A percentile compares a stretch with the other conserved stretches of the same genome.
Conservation (phyloP, 2,329 filamentous ascomycete genomes). For the Thermoascus crustaceus region DNA sequence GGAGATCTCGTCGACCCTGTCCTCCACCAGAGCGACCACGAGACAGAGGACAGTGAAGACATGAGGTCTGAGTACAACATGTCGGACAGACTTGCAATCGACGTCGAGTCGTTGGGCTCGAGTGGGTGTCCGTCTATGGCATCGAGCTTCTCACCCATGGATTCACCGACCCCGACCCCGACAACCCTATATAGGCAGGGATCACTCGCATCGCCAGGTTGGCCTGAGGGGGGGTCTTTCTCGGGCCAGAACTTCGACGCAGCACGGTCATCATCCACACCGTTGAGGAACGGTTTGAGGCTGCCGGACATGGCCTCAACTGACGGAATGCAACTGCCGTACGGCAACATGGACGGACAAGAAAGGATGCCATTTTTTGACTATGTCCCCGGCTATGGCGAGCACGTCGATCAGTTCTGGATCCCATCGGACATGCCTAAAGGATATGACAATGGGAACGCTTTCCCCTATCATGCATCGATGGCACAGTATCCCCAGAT, state of each 20-base stretch:
- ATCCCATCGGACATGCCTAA: constrained; percentile 29
- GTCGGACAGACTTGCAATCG: constrained; percentile 30
- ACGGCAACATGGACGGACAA: constrained; percentile 24
- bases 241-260: constrained; percentile 23
- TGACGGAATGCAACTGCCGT: constrained; percentile 25
- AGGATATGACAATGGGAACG: constrained; percentile 22
- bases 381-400: constrained; percentile 30
- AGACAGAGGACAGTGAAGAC: constrained; percentile 24
- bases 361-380: constrained; percentile 28
- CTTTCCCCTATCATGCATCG: constrained; percentile 24
- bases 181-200: constrained; percentile 32
- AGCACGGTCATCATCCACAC: constrained; percentile 21
- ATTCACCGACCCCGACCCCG: constrained; percentile 32
- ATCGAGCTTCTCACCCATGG: constrained; percentile 33
- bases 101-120: constrained; percentile 31
- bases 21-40: constrained; percentile 17
- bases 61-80: constrained; percentile 32
- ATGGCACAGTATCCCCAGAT: constrained; percentile 30
- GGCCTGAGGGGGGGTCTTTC: constrained; percentile 25
- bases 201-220: constrained; percentile 29
- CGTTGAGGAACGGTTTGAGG: constrained; percentile 27
- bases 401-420: constrained; percentile 31
- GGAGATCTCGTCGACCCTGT: constrained; percentile 20
- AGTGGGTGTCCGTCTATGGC: constrained; percentile 34
- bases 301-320: constrained; percentile 26